Conservation (phyloP, 1,284 basidiomycete species). For the Phenoliferia sp. region DNA sequence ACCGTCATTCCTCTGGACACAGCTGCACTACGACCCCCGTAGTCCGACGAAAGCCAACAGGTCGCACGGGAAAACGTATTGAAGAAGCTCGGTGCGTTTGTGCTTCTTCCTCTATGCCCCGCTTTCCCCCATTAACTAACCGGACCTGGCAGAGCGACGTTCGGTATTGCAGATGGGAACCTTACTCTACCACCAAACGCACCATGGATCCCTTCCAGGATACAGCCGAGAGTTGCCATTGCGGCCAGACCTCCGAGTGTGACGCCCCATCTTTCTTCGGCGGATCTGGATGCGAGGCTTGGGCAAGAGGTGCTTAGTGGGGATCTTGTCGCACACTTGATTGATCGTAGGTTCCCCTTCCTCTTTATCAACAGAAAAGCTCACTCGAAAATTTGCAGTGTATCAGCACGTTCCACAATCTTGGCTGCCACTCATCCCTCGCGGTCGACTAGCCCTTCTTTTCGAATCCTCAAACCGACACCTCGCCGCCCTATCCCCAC, state of each 20-base stretch:
- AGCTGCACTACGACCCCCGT: conserved; percentile 15
- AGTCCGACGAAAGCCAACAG: conserved; percentile 3
- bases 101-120: background rate
- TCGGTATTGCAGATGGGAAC: background rate
- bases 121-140: background rate
- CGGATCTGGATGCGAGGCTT: background rate
- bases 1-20: no score
- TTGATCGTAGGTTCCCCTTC: conserved; percentile 1
- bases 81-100: conserved; percentile 1
- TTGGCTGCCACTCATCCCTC: conserved; percentile 22
- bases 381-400: background rate
- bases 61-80: conserved; percentile 7
- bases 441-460: conserved; percentile 8
- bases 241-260: background rate
- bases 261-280: background rate
- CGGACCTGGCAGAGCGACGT: background rate
- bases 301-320: background rate
- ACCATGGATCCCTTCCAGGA: background rate
- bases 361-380: background rate
- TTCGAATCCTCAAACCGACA: conserved; percentile 23
- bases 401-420: conserved; percentile 6
- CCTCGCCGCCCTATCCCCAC: conserved; percentile 13
- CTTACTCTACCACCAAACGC: background rate
- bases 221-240: background rate
- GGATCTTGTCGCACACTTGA: conserved; percentile 1